A percentile compares a stretch with the other conserved stretches of the same genome.
Conservation (phyloP, 176 grass and related monocot species). For the Juncus effusus region DNA sequence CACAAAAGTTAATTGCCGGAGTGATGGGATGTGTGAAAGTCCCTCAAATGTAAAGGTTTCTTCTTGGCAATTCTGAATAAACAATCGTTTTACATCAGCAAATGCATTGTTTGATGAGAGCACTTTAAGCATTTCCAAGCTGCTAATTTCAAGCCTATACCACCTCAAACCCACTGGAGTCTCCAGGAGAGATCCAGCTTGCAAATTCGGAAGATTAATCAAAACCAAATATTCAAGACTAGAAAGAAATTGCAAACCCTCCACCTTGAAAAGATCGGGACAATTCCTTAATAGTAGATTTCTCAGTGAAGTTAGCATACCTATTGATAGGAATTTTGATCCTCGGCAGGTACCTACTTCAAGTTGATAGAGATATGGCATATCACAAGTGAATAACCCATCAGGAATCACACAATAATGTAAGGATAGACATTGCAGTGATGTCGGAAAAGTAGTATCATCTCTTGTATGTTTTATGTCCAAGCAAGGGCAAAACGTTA, state of each 20-base stretch:
- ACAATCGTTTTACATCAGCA: not conserved
- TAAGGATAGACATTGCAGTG: not conserved
- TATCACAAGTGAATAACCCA: not conserved
- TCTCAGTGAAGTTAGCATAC: not conserved
- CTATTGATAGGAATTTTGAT: not conserved
- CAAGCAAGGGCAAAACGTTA: not conserved
- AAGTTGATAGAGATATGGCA: not conserved
- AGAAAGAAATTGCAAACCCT: constrained; percentile 4
- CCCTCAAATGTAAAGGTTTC: not conserved
- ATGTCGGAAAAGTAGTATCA: not conserved
- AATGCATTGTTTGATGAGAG: not conserved
- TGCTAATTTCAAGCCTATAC: not conserved
- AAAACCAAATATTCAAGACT: not conserved
- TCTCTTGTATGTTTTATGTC: not conserved
- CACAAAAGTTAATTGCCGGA: not conserved
- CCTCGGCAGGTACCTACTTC: not conserved
- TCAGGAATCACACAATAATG: not conserved
- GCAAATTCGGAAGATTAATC: not conserved
- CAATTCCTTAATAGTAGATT: not conserved
- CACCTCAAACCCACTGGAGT: not conserved
- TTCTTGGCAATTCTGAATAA: not conserved
- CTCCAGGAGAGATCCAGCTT: not conserved
- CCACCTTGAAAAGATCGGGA: not conserved
- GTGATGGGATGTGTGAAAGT: not conserved
- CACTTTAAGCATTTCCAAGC: not conserved